Conservation (phyloP, 202 grass and related monocot genomes). For the Schoenoplectus tabernaemontani region DNA sequence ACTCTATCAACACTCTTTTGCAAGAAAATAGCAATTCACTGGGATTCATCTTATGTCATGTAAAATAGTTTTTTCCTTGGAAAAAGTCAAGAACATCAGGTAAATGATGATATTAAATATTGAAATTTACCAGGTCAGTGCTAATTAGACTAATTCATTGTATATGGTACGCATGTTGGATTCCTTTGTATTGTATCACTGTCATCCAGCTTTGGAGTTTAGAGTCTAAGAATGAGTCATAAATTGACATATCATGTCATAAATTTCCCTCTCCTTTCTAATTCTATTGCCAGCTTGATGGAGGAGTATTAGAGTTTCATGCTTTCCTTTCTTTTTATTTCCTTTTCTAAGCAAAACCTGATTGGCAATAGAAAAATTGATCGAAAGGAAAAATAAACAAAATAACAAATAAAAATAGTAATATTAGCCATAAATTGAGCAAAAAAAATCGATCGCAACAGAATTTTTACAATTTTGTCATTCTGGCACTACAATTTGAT, state of each 20-base stretch:
- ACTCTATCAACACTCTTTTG: not conserved
- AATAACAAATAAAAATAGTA: not conserved
- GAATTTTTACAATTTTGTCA: not conserved
- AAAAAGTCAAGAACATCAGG: not conserved
- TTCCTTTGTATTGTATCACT: not conserved
- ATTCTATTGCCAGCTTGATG: not conserved
- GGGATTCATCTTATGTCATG: not conserved
- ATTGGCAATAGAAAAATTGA: not conserved
- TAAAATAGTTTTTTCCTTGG: not conserved
- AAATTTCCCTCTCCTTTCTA: not conserved
- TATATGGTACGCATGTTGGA: conserved; percentile 10
- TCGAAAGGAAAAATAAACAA: not conserved
- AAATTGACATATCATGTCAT: not conserved
- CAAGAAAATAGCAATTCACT: not conserved
- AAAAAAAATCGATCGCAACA: not conserved
- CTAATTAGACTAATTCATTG: not conserved
- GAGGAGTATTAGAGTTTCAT: not conserved
- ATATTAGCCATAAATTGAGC: not conserved
- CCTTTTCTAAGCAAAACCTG: not conserved
- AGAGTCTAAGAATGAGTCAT: not conserved
- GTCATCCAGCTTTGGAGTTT: not conserved
- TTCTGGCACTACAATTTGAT: not conserved
- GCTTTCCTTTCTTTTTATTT: not conserved
- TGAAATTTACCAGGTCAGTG: not conserved
- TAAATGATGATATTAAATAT: not conserved